These are phyloP conservation scores for Diaporthe sp. DNA, from an alignment of 2,329 filamentous ascomycete genomes.

Conservation along the genomic window DNA sequence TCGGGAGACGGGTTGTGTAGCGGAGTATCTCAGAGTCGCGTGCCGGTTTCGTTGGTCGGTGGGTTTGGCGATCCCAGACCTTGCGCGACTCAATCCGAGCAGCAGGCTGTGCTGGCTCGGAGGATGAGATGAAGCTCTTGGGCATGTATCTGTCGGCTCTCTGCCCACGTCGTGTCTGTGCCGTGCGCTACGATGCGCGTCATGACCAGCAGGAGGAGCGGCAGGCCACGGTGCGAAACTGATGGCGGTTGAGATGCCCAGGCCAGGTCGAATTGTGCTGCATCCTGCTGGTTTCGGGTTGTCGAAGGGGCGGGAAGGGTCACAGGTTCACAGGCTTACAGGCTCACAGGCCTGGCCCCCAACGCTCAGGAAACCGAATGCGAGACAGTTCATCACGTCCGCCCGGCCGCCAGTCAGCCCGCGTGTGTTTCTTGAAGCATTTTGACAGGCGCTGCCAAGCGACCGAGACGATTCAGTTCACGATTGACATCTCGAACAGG, in stretches of 20 bases:
- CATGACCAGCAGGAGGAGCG: background rate
- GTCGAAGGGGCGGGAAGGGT: background rate
- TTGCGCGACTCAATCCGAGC: slow-evolving; percentile 10
- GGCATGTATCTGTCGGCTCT: background rate
- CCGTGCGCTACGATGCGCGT: background rate
- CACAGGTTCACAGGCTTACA: background rate
- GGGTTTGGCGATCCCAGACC: slow-evolving; percentile 4
- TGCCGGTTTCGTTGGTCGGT: slow-evolving; percentile 12
- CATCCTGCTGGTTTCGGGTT: slow-evolving; percentile 4
- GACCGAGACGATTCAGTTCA: slow-evolving; percentile 16
- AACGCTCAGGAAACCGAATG: background rate
- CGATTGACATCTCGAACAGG: slow-evolving; percentile 19
- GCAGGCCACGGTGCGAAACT: background rate
- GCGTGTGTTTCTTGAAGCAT: background rate
- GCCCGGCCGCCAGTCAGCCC: background rate
- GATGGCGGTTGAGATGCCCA: slow-evolving; percentile 8
- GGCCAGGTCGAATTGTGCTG: background rate
- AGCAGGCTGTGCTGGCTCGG: background rate
- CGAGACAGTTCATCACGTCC: slow-evolving; percentile 4
- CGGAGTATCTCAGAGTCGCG: slow-evolving; percentile 22
- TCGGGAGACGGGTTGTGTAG: slow-evolving; percentile 3
- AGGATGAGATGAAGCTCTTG: slow-evolving; percentile 2
- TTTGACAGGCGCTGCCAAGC: slow-evolving; percentile 22
- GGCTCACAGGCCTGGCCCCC: background rate
- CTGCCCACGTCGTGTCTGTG: background rate